Conservation (phyloP, 1,139 yeast species). For the Kluyveromyces marxianus region DNA sequence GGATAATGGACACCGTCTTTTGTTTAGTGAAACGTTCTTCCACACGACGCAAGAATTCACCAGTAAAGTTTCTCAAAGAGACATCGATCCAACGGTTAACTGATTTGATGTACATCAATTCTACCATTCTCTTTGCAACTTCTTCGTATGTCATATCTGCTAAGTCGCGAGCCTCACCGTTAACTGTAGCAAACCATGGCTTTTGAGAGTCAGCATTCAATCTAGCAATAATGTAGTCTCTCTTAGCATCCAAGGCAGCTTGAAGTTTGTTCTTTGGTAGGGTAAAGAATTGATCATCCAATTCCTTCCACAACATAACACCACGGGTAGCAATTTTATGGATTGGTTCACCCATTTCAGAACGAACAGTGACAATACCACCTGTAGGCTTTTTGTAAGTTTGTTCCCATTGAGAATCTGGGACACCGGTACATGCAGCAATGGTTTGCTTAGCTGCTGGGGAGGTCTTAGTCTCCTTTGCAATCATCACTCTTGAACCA, state of each 20-base stretch:
- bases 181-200: conserved; percentile 76
- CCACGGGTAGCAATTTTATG: conserved; percentile 98
- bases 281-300: conserved; percentile 87
- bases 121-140: conserved; percentile 81
- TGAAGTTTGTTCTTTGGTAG: conserved; percentile 85
- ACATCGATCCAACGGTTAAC: conserved; percentile 83
- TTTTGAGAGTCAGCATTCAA: conserved; percentile 94
- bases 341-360: conserved; percentile 99
- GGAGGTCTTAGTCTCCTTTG: conserved; percentile 92
- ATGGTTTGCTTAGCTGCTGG: conserved; percentile 90
- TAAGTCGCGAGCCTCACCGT: conserved; percentile 77
- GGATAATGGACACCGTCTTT: conserved; percentile 58
- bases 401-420: conserved; percentile 83
- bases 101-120: conserved; percentile 76
- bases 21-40: conserved; percentile 86
- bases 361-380: conserved; percentile 90
- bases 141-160: conserved; percentile 95
- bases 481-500: conserved; percentile 96
- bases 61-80: conserved; percentile 79
- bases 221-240: conserved; percentile 73
- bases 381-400: conserved; percentile 95
- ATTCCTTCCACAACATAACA: conserved; percentile 92
- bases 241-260: conserved; percentile 76
- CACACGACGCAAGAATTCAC: conserved; percentile 81
- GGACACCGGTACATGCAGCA: conserved; percentile 84